Conservation (phyloP, 2,329 filamentous ascomycete species). For the Beauveria caledonica region DNA sequence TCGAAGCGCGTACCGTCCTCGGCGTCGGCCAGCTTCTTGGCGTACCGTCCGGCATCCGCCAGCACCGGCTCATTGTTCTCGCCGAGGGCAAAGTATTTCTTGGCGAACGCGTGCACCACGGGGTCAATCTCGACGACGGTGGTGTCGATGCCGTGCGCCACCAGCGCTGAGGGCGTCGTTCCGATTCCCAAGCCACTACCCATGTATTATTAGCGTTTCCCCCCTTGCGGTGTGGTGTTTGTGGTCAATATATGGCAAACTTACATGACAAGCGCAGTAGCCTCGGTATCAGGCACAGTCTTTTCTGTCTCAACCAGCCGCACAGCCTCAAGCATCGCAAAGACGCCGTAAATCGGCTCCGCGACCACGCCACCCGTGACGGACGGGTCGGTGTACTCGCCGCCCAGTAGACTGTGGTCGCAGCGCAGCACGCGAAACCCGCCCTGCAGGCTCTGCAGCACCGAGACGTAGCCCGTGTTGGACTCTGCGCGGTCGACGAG, state of each 20-base stretch:
- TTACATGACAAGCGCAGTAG: constrained; percentile 79
- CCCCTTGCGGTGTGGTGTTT: too few relatives aligned
- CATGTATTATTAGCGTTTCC: not conserved
- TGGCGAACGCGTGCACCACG: constrained; percentile 74
- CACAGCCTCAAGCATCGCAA: constrained; percentile 88
- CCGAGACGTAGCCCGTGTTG: constrained; percentile 83
- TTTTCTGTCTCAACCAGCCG: constrained; percentile 61
- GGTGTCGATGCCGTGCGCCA: constrained; percentile 81
- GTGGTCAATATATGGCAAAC: constrained; percentile 20
- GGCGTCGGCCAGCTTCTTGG: constrained; percentile 35
- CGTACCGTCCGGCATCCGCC: constrained; percentile 71
- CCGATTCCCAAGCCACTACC: constrained; percentile 80
- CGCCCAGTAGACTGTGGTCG: constrained; percentile 88
- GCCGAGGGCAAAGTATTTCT: constrained; percentile 73
- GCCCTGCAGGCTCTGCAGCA: constrained; percentile 64
- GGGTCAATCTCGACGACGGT: constrained; percentile 95
- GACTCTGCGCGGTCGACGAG: constrained; percentile 79
- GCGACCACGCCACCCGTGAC: constrained; percentile 43
- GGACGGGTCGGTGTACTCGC: constrained; percentile 66
- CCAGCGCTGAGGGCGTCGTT: constrained; percentile 78
- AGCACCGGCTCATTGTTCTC: constrained; percentile 72
- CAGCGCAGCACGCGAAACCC: constrained; percentile 80
- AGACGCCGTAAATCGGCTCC: constrained; percentile 93
- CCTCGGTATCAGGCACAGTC: constrained; percentile 50
- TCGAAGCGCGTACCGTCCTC: constrained; percentile 52